phyloP scores from a whole-genome alignment of 179 eudicot species.

The Amaranthus tricolor region DNA sequence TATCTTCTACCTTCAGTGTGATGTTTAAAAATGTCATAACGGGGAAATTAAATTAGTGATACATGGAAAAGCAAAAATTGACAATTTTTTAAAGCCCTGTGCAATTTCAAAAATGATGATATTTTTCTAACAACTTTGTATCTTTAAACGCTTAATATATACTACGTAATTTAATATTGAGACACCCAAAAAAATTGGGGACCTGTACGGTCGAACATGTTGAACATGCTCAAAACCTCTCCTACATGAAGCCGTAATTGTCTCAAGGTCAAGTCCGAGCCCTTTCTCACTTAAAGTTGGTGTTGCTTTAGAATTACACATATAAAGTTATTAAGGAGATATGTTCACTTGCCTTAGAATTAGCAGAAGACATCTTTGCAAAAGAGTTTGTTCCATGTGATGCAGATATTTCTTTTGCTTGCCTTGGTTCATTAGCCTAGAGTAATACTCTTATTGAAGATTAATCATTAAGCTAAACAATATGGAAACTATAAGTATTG shows the following conservation, averaged over 20 bases:
- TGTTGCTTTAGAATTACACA: background rate
- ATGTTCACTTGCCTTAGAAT: conserved; percentile 41
- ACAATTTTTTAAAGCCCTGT: too few species aligned
- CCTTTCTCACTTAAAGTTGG: background rate
- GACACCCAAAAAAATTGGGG: too few species aligned
- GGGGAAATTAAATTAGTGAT: background rate
- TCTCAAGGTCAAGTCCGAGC: background rate
- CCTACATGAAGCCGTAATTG: conserved; percentile 1
- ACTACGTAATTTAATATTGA: too few species aligned
- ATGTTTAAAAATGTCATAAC: conserved; percentile 9
- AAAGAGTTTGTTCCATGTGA: conserved; percentile 46
- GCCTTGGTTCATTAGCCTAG: conserved; percentile 42
- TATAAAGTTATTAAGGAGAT: conserved; percentile 9
- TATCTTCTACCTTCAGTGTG: conserved; percentile 45
- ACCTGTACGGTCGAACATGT: too few species aligned
- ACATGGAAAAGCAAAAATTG: too few species aligned
- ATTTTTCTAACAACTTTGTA: too few species aligned
- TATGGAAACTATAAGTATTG: background rate
- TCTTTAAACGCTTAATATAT: too few species aligned
- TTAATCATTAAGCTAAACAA: background rate
- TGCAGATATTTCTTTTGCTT: conserved; percentile 41
- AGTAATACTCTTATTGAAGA: conserved; percentile 12
- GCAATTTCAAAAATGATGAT: too few species aligned
- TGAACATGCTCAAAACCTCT: too few species aligned
- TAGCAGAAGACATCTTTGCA: conserved; percentile 38